These are phyloP conservation scores for Artomyces pyxidatus DNA, from an alignment of 768 basidiomycete genomes.

Conservation along the genomic window DNA sequence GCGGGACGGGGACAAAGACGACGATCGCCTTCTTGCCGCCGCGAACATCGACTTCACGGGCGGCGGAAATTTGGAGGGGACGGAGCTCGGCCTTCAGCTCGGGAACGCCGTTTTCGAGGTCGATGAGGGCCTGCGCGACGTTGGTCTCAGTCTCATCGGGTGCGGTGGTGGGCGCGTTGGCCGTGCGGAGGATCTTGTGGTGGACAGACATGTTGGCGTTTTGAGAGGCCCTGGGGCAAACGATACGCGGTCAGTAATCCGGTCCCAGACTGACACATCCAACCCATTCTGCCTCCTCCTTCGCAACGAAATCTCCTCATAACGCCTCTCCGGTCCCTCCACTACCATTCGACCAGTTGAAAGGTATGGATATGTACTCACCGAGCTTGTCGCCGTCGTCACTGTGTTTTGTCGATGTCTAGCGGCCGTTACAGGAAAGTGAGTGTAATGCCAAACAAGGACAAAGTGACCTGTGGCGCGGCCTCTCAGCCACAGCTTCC, in stretches of 20 bases:
- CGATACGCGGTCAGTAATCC: constrained; percentile 31
- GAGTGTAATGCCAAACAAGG: constrained; percentile 1
- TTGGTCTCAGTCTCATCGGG: constrained; percentile 88
- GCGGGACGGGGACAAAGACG: constrained; percentile 94
- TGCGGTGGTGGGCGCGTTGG: constrained; percentile 84
- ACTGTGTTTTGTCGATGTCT: constrained; percentile 19
- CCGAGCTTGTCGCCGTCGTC: constrained; percentile 48
- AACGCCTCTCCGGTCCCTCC: not conserved
- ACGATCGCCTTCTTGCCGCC: constrained; percentile 99
- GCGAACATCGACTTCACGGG: constrained; percentile 97
- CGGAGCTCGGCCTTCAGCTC: constrained; percentile 97
- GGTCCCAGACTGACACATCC: constrained; percentile 39
- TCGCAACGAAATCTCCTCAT: not conserved
- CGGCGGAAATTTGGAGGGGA: constrained; percentile 93
- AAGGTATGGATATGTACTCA: constrained; percentile 41
- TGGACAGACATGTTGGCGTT: constrained; percentile 62
- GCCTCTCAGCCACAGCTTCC: not conserved
- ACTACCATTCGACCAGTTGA: not conserved
- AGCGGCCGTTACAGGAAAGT: not conserved
- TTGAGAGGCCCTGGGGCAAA: not conserved
- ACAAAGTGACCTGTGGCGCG: not conserved
- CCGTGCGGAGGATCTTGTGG: constrained; percentile 90
- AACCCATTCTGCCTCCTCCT: constrained; percentile 31
- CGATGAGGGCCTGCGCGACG: constrained; percentile 92
- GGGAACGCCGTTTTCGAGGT: constrained; percentile 96